Evolutionary conservation across 441 rosid species (phyloP).

Genomic region (Metrosideros polymorpha): DNA sequence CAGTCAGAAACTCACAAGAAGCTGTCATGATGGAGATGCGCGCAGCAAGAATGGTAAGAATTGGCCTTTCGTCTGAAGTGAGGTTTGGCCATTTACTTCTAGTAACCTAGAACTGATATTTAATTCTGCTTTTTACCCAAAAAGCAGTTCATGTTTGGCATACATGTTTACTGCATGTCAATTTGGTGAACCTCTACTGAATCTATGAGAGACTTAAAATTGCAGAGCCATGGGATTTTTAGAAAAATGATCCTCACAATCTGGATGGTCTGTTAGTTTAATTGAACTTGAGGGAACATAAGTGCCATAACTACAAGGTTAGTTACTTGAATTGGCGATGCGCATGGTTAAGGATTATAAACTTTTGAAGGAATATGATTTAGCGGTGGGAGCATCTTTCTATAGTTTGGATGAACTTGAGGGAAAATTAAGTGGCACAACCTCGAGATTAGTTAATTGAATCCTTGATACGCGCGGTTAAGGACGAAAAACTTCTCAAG

Average conservation of each 20-base stretch:
- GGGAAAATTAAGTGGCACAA: background rate
- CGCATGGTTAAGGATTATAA: background rate
- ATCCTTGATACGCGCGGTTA: background rate
- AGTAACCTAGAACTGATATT: background rate
- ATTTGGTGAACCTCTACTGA: background rate
- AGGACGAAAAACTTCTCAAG: background rate
- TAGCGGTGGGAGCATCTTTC: background rate
- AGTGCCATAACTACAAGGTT: background rate
- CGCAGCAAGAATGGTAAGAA: slow-evolving; percentile 72
- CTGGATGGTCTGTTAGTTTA: background rate
- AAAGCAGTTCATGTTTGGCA: background rate
- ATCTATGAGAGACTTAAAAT: background rate
- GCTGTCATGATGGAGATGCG: slow-evolving; percentile 96
- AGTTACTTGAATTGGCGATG: background rate
- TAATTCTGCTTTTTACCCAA: background rate
- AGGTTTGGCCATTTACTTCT: background rate
- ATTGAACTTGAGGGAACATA: background rate
- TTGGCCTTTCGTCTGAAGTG: background rate
- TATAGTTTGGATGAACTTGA: background rate
- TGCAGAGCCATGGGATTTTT: background rate
- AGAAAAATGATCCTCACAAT: background rate
- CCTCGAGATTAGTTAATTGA: background rate
- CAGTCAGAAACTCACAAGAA: slow-evolving; percentile 80
- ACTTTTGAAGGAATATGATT: background rate
- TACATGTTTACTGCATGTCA: background rate